Percentiles rank a stretch among this genome's conserved stretches.
These are phyloP conservation scores for Zygosaccharomyces sapae DNA, from an alignment of 1,139 yeast genomes.

Conservation along the genomic window DNA sequence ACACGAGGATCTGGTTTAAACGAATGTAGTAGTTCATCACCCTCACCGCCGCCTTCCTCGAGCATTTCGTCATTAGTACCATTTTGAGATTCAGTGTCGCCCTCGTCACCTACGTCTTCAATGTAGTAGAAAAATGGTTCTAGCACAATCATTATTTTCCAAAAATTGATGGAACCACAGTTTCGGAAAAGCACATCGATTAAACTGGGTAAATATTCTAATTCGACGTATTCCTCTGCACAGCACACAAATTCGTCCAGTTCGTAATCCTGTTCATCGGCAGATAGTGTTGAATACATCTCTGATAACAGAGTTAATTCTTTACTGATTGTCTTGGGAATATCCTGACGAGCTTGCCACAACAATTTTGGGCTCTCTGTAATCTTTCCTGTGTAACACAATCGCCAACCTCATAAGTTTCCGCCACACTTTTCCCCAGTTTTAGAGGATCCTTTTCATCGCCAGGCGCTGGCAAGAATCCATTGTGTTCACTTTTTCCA, in stretches of 20 bases:
- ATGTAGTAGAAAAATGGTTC: conserved; percentile 38
- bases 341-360: conserved; percentile 38
- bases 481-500: conserved; percentile 36
- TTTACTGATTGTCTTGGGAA: conserved; percentile 37
- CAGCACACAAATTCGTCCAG: conserved; percentile 37
- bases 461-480: conserved; percentile 26
- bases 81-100: conserved; percentile 22
- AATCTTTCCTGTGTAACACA: conserved; percentile 28
- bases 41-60: conserved; percentile 12
- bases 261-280: conserved; percentile 38
- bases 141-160: conserved; percentile 36
- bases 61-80: conserved; percentile 10
- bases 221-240: conserved; percentile 37
- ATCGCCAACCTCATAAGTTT: conserved; percentile 18
- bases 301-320: conserved; percentile 35
- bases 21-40: conserved; percentile 12
- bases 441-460: conserved; percentile 3
- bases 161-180: conserved; percentile 30
- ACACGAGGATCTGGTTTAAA: conserved; percentile 36
- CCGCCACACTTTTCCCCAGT: conserved; percentile 3
- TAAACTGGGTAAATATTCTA: conserved; percentile 36
- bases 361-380: conserved; percentile 34
- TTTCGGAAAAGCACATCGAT: conserved; percentile 33
- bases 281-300: conserved; percentile 36
- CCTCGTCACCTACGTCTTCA: conserved; percentile 33